Base-by-base conservation (phyloP, 345 rosid species). In the Geranium rotundifolium region DNA sequence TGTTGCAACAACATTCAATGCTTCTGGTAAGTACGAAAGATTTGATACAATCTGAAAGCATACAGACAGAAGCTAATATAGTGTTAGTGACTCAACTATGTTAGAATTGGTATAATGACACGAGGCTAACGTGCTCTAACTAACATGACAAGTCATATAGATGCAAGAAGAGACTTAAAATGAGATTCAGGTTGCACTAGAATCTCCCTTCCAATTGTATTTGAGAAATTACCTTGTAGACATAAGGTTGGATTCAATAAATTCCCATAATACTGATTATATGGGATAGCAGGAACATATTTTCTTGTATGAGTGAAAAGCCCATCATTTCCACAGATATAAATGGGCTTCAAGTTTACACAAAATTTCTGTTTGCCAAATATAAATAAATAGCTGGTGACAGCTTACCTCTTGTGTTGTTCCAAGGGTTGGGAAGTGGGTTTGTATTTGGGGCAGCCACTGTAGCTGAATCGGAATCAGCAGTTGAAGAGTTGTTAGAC, bases 381-480 rank as follows among this genome's bases (percentile, higher is more conserved):
- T 34, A 34, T 34, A 34, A 5, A 4, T 34, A 4, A 34, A 34
- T 34, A 4, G 41, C 2, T 34, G 41, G 3, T 9, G 58, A 4
- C 12, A 19, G 29, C 70, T 76, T 71, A 79, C 86, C 84, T 64
- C 71, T 78, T 0, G 83, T 63, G 57, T 68, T 75, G 69, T 76
- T 34, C 41, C 41, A 34, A 34, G 41, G 41, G 41, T 34, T 34
- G 41, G 41, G 41, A 34, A 34, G 41, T 10, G 95, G 97, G 63
- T 86, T 85, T 17, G 87, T 73, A 65, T 90, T 90, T 41, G 95
- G 97, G 63, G 77, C 78, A 69, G 88, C 61, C 15, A 78, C 88
- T 54, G 81, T 58, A 37, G 79, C 70, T 0, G 80, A 58, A 41
- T 83, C 97, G 59, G 82, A 61, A 67, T 56, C 79, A 1, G 80